These are phyloP conservation scores for Trichoderma sp. DNA, from an alignment of 2,329 filamentous ascomycete genomes.

Conservation along the genomic window DNA sequence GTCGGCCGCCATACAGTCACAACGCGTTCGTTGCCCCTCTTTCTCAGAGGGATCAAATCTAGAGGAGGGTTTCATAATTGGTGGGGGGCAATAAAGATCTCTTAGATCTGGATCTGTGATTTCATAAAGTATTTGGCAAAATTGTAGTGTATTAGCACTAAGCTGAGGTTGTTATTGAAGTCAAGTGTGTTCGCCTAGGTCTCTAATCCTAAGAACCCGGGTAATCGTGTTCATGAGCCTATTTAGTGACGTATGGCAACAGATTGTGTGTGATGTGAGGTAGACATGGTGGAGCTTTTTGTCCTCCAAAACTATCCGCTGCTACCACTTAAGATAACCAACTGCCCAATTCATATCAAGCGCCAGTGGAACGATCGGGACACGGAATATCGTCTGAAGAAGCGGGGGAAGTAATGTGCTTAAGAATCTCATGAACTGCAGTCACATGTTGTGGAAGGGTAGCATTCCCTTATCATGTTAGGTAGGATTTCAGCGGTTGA, in stretches of 20 bases:
- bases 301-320: neutral
- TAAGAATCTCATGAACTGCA: neutral
- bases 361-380: slow-evolving; percentile 3
- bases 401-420: slow-evolving; percentile 1
- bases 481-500: neutral
- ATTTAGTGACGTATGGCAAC: neutral
- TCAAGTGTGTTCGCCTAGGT: neutral
- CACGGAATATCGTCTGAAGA: neutral
- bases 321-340: neutral
- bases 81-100: slow-evolving; percentile 5
- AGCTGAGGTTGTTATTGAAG: neutral
- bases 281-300: slow-evolving; percentile 6
- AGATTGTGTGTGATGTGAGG: neutral
- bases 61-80: neutral
- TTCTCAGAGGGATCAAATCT: neutral
- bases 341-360: slow-evolving; percentile 17
- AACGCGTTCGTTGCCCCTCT: neutral
- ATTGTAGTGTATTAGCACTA: neutral
- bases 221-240: neutral
- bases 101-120: neutral
- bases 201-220: neutral
- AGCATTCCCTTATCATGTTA: neutral
- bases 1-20: neutral
- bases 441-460: neutral
- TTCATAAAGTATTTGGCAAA: neutral